Base-by-base conservation (phyloP, 805 yeast species). In the Lipomyces oligophaga region DNA sequence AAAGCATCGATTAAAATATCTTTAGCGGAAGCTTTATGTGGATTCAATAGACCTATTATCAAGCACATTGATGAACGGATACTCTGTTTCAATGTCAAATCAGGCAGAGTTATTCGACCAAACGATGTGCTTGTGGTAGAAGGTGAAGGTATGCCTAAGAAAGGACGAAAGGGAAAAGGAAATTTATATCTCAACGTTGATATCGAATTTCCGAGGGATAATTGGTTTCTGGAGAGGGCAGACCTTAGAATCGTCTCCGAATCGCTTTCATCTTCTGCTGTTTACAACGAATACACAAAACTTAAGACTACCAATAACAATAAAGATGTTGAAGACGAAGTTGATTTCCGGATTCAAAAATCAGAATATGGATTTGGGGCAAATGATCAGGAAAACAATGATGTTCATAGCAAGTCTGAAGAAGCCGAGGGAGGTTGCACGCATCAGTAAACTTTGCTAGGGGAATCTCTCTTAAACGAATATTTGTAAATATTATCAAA, bases 101-200 rank as follows among this genome's bases (percentile, higher is more conserved):
- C 74, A 3, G 97, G 97, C 1, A 83, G 82, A 64, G 95, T 90
- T 4, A 60, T 88, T 5, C 75, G 81, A 58, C 96, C 96, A 0
- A 82, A 83, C 6, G 85, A 86, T 53, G 74, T 68, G 45, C 63
- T 89, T 27, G 72, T 79, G 49, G 68, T 89, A 10, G 65, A 72
- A 32, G 75, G 76, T 34, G 95, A 87, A 63, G 97, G 97, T 4
- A 86, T 90, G 94, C 96, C 96, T 0, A 59, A 76, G 4, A 36
- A 38, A 13, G 55, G 58, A 30, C 25, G 48, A n/a, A 47, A 66
- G n/a, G 47, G 35, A 39, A 68, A 68, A 35, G 96, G 96, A 21
- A 85, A 85, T 63, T 67, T 88, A 54, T 87, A 79, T 59, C 70
- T 88, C 15, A 76, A 73, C 42, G 64, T 85, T n/a, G 77, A 77